Evolutionary conservation across 495 filamentous ascomycete species (phyloP), one percentile per base, ranked within the genome.

Genomic region (Hypoxylon intermedium): DNA sequence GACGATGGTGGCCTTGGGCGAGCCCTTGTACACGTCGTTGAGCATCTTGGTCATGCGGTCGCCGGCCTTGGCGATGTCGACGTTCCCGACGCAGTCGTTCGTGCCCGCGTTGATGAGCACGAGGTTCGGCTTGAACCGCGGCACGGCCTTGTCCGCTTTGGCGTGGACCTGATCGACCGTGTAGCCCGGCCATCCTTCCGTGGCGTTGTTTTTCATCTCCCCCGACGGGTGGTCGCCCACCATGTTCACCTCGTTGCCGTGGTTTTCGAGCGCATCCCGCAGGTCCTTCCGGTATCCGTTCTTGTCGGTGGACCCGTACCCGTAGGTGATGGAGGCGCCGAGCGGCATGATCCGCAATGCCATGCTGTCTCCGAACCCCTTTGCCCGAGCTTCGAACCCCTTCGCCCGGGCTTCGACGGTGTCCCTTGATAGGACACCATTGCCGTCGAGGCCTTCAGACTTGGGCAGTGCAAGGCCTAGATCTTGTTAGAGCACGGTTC

Each of bases 261-360:
- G 18, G 3, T 18, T 6, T 11, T 48, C 55, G 0, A 67, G 13
- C 16, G 23, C 16, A 47, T 60, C 56, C 6, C 79, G 70, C 1
- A 82, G 68, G 41, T 53, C 43, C 42, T 76, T 66, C 24, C 67
- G 58, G 54, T 62, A 74, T 13, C 81, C 82, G 63, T 82, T 82
- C 3, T 63, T 58, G 57, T 77, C 73, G 0, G 50, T 57, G 0
- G 75, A 79, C 1, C 45, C 54, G 18, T 71, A 74, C 0, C 82
- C 82, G 19, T 57, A 63, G 0, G 78, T 82, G 51, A 84, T 80
- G 3, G 79, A 83, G 2, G 77, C 81, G 0, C 82, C 80, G 0
- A 85, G 67, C 1, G 79, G 77, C 63, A 83, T 59, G 12, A 83
- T 68, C 0, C 79, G 71, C 4, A 83, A 68, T 1, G 54, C 30